phyloP scores from a whole-genome alignment of 495 filamentous ascomycete genomes.

The Neurospora sublineolata region DNA sequence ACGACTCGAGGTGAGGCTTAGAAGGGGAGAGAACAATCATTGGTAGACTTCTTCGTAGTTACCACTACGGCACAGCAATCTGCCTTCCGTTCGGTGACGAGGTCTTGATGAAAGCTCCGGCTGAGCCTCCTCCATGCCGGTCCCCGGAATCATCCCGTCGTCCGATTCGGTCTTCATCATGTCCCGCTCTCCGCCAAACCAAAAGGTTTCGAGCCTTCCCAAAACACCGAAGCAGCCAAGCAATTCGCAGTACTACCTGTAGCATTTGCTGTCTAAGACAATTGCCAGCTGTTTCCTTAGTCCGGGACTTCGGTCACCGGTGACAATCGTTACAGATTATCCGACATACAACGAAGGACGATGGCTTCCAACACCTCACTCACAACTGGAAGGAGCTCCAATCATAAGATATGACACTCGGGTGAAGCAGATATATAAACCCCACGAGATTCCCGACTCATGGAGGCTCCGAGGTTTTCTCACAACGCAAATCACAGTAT shows the following conservation, averaged over 20 bases:
- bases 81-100: neutral
- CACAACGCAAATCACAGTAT: neutral
- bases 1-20: neutral
- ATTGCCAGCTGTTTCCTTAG: neutral
- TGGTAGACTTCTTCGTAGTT: neutral
- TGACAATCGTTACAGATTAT: neutral
- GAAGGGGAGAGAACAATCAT: neutral
- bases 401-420: neutral
- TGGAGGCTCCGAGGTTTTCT: neutral
- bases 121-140: neutral
- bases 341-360: neutral
- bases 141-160: neutral
- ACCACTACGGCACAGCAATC: neutral
- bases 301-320: neutral
- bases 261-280: neutral
- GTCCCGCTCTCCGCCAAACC: neutral
- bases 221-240: neutral
- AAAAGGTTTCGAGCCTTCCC: neutral
- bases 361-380: neutral
- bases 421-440: neutral
- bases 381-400: neutral
- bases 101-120: neutral
- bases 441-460: neutral
- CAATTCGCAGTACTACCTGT: neutral
- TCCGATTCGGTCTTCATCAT: neutral